phyloP scores from a whole-genome alignment of 495 filamentous ascomycete species.

The Choiromyces venosus region DNA sequence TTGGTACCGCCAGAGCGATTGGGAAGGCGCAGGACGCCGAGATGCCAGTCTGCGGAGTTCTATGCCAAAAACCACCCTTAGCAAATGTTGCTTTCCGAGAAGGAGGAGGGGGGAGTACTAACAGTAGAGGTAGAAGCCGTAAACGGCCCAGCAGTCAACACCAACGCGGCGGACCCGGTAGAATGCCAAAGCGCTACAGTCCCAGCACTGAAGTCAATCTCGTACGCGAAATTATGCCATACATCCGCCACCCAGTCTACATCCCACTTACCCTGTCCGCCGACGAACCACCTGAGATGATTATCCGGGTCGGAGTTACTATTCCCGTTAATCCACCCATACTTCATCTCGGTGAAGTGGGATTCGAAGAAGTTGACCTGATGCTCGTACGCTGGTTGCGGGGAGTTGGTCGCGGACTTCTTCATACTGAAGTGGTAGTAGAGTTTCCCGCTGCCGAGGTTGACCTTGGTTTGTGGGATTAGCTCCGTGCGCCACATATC shows the following conservation, averaged over 20 bases:
- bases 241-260: conserved; percentile 51
- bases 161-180: conserved; percentile 54
- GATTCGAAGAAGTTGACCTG: conserved; percentile 72
- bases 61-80: no score
- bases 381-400: conserved; percentile 59
- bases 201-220: conserved; percentile 57
- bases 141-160: conserved; percentile 54
- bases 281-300: conserved; percentile 53
- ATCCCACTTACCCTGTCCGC: conserved; percentile 52
- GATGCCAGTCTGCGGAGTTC: conserved; percentile 69
- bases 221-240: conserved; percentile 69
- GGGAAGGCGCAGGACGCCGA: conserved; percentile 64
- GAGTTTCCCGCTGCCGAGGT: conserved; percentile 57
- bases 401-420: conserved; percentile 55
- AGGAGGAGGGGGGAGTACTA: no score
- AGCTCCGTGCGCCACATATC: conserved; percentile 58
- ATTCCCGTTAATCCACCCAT: conserved; percentile 60
- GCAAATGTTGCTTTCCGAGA: no score
- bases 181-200: conserved; percentile 66
- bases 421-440: conserved; percentile 69
- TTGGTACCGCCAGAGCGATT: conserved; percentile 49
- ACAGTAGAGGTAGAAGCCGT: conserved; percentile 53
- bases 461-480: conserved; percentile 62
- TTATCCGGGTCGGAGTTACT: conserved; percentile 46
- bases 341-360: conserved; percentile 73